Base-by-base conservation (phyloP, 1,284 basidiomycete species). In the Rhodotorula glutinis region DNA sequence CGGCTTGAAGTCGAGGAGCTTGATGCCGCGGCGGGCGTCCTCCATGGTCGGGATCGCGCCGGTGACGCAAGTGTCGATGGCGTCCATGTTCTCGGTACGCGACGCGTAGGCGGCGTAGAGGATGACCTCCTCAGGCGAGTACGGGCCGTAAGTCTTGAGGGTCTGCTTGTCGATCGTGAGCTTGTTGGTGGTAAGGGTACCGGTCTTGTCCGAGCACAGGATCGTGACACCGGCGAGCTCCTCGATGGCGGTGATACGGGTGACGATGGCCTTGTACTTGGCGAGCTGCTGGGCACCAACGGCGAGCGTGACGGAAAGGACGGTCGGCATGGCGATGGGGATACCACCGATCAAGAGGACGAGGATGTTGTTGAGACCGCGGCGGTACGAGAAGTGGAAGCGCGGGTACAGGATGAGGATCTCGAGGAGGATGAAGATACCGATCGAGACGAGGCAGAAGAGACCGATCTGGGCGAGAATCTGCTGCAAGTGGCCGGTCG, bases 261-360 rank as follows among this genome's bases (percentile, higher is more conserved):
- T 95, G 80, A 97, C 93, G 74, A 96, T 96, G 72, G 92, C 93
- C 85, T 97, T 94, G 86, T 95, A 92, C 85, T 94, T 95, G 77
- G 93, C 93, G 75, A 97, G 88, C 80, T 97, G 93, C 82, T 95
- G 92, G 66, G 94, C 93, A 82, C 93, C 93, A 79, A 97, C 93
- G 71, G 93, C 94, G 78, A 97, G 90, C 46, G 93, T 96, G 81
- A 95, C 92, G 66, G 92, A 94, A 73, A 95, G 81, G 75, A 97
- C 93, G 74, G 92, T 95, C 75, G 93, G 93, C 92, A 97, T 95
- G 79, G 92, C 93, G 82, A 96, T 96, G 78, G 94, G 94, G 78
- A 97, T 96, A 85, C 93, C 93, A 85, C 93, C 91, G 82, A 97
- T 96, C 85, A 97, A 85, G 79, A 96, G 89, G 75, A 96, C 92